Base-by-base conservation (phyloP, 1,284 basidiomycete genomes). In the Fomitopsis palustris region DNA sequence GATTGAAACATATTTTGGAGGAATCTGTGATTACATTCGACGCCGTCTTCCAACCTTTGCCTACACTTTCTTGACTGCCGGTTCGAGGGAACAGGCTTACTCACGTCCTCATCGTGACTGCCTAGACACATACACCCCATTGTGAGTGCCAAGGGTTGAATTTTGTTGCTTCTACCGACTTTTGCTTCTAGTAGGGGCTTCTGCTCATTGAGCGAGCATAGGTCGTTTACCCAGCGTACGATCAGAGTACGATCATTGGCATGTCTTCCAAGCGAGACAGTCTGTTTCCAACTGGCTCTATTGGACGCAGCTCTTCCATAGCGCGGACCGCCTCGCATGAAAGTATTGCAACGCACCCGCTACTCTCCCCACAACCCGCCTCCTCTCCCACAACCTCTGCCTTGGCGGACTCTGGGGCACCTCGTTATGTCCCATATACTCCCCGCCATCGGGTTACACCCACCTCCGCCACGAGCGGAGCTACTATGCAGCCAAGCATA, bases 271-370 rank as follows among this genome's bases (percentile, higher is more conserved):
- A 68, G 61, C 72, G 75, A 59, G 76, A 77, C 43, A 68, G 59
- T 42, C 65, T 73, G 38, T 83, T 85, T 64, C 81, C 82, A 53
- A 68, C 81, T 19, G 76, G 77, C 5, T 85, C 83, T 33, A 79
- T 86, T 60, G 81, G 83, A 27, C 79, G 84, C 52, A 70, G 74
- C 25, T 38, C 56, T 3, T 72, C 70, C 56, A 66, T 86, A n/a
- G 74, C 75, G 27, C 79, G 78, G 45, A 74, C 76, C 4, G 64
- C 78, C 16, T 84, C 84, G 1, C 80, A 79, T 58, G 87, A 88
- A 55, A 74, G 78, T n/a, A 71, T 86, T 39, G 74, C 79, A 4
- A 81, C 85, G 0, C 88, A 88, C 63, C 86, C 87, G 0, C 75
- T 89, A 4, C 77, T 87, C n/a, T 82, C 82, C 1, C 77, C 83